phyloP scores from a whole-genome alignment of 164 flowering plant species.

The Brasenia schreberi region DNA sequence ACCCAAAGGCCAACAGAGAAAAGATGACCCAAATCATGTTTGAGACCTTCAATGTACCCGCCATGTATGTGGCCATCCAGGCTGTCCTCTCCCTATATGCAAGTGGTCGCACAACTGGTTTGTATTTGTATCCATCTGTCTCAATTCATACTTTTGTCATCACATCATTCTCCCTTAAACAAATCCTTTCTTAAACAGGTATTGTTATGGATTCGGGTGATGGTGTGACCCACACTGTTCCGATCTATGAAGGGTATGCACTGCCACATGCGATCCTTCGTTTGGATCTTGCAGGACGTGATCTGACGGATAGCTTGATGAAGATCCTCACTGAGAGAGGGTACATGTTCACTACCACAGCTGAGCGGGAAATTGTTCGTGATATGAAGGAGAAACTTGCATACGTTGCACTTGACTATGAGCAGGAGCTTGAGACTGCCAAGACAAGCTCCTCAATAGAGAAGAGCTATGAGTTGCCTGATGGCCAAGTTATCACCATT shows the following conservation, averaged over 20 bases:
- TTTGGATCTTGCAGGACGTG: conserved; percentile 60
- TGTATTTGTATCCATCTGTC: conserved; percentile 2
- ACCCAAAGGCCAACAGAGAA: conserved; percentile 74
- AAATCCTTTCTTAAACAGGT: conserved; percentile 14
- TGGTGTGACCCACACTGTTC: conserved; percentile 54
- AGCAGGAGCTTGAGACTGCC: conserved; percentile 51
- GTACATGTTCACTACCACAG: conserved; percentile 50
- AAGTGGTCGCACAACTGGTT: conserved; percentile 79
- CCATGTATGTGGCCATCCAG: conserved; percentile 66
- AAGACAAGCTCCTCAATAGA: conserved; percentile 49
- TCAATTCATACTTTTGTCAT: too few relatives aligned
- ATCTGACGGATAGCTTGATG: conserved; percentile 57
- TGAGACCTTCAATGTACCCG: conserved; percentile 55
- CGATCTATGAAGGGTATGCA: conserved; percentile 56
- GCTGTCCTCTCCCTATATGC: conserved; percentile 75
- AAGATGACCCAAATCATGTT: conserved; percentile 71
- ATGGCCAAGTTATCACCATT: conserved; percentile 57
- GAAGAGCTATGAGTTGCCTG: conserved; percentile 60
- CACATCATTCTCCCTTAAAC: too few relatives aligned
- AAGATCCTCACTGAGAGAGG: conserved; percentile 66
- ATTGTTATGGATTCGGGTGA: conserved; percentile 60
- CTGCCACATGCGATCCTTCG: conserved; percentile 65
- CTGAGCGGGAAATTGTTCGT: conserved; percentile 64
- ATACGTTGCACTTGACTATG: conserved; percentile 51
- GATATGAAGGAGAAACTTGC: conserved; percentile 60